Conservation (phyloP, 2,329 filamentous ascomycete genomes). For the Dactylellina drechsleri region DNA sequence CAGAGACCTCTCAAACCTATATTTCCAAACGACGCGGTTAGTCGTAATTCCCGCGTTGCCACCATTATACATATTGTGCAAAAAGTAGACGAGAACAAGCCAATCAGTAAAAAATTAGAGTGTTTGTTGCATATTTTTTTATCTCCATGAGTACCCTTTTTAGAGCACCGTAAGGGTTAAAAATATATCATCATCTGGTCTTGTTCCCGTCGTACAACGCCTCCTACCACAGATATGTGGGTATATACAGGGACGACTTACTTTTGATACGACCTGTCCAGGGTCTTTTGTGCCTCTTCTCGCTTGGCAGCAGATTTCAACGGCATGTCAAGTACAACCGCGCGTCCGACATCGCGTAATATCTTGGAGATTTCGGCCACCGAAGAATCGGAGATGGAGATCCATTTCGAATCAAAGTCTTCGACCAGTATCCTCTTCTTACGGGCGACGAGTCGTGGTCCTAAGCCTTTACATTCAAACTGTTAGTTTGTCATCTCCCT, state of each 20-base stretch:
- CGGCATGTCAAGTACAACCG: constrained; percentile 43
- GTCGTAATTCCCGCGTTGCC: constrained; percentile 4
- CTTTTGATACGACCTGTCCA: constrained; percentile 52
- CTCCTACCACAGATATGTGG: not conserved
- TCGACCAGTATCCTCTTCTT: constrained; percentile 48
- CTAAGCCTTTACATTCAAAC: constrained; percentile 28
- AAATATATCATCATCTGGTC: constrained; percentile 54
- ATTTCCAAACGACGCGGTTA: constrained; percentile 7
- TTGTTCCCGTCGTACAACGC: not conserved
- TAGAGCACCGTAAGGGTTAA: constrained; percentile 53
- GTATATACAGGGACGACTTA: constrained; percentile 16
- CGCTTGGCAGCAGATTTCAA: constrained; percentile 47
- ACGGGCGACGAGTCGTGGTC: constrained; percentile 36
- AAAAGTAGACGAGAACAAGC: constrained; percentile 10
- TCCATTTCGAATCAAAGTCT: constrained; percentile 55
- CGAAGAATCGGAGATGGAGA: constrained; percentile 46
- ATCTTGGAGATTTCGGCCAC: constrained; percentile 46
- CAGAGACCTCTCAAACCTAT: constrained; percentile 54
- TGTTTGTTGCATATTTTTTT: constrained; percentile 55
- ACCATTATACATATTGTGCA: not conserved
- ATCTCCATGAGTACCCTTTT: constrained; percentile 44
- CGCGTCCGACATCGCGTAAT: constrained; percentile 44
- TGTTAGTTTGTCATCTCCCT: constrained; percentile 16
- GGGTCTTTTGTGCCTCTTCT: constrained; percentile 56
- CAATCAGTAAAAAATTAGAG: constrained; percentile 56